Conservation (phyloP, 169 alveolate genomes). For the Sarcocystis neurona region DNA sequence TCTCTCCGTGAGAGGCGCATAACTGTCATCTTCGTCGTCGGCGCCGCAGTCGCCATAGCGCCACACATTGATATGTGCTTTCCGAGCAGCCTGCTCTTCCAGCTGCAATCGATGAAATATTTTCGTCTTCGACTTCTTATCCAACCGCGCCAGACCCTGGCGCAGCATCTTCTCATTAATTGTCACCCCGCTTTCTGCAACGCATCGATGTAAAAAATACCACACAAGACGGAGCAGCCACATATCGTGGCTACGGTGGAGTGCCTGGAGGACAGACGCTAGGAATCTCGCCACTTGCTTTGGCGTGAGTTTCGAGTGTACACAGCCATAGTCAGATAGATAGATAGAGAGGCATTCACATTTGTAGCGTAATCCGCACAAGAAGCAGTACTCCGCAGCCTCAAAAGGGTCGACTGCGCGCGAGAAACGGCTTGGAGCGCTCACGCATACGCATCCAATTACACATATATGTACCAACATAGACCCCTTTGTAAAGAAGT, state of each 20-base stretch:
- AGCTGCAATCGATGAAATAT: background rate
- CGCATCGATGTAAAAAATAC: background rate
- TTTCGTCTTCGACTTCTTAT: conserved; percentile 21
- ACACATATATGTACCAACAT: too few species aligned
- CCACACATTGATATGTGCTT: conserved; percentile 52
- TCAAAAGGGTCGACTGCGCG: too few species aligned
- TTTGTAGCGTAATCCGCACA: too few species aligned
- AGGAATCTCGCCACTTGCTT: background rate
- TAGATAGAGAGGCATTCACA: too few species aligned
- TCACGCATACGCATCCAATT: too few species aligned
- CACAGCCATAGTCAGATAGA: too few species aligned
- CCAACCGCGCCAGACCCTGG: conserved; percentile 40
- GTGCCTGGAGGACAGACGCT: background rate
- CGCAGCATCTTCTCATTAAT: conserved; percentile 42
- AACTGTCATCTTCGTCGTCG: conserved; percentile 41
- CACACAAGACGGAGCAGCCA: background rate
- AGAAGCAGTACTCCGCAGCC: too few species aligned
- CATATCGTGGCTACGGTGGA: too few species aligned
- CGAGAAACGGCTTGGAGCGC: too few species aligned
- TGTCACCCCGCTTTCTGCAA: conserved; percentile 14
- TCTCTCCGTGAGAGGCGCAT: conserved; percentile 1
- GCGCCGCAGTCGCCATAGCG: conserved; percentile 51
- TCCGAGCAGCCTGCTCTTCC: conserved; percentile 52
- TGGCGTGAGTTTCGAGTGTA: too few species aligned
- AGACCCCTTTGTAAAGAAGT: too few species aligned